Percentiles rank a stretch among this genome's conserved stretches.
Evolutionary conservation across 306 rosid genomes (phyloP).

Genomic region (Sophora flavescens): DNA sequence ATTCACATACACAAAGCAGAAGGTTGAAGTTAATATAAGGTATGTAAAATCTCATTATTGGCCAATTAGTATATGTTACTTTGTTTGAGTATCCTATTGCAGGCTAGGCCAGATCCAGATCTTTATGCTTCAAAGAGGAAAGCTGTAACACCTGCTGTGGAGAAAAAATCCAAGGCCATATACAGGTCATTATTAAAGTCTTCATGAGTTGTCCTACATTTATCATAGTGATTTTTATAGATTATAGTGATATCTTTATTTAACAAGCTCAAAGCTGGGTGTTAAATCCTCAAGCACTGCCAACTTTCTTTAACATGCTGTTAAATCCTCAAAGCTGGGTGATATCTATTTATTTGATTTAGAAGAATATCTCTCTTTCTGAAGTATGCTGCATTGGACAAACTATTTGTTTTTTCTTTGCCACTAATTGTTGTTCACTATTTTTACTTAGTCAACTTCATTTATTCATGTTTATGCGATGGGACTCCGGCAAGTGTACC

Average conservation of each 20-base stretch:
- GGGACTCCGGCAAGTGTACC: no score
- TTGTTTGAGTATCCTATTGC: conserved; percentile 50
- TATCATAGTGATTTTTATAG: background rate
- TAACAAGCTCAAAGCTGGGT: background rate
- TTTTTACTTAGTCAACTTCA: no score
- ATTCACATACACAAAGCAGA: background rate
- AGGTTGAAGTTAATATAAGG: background rate
- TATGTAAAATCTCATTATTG: conserved; percentile 35
- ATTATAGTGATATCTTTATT: background rate
- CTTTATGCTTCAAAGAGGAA: conserved; percentile 53
- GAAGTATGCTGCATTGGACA: no score
- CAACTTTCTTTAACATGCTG: no score
- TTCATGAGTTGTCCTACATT: background rate
- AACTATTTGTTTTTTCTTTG: no score
- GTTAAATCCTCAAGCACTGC: no score
- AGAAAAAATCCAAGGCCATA: conserved; percentile 50
- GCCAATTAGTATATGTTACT: conserved; percentile 23
- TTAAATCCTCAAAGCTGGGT: no score
- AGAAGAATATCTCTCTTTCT: no score
- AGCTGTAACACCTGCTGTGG: conserved; percentile 41
- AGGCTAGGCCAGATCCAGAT: conserved; percentile 65
- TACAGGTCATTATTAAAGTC: background rate
- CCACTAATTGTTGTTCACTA: no score
- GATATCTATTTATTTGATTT: no score
- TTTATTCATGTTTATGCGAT: no score